Evolutionary conservation across 768 basidiomycete species (phyloP).

Genomic region (Amanita rubescens): DNA sequence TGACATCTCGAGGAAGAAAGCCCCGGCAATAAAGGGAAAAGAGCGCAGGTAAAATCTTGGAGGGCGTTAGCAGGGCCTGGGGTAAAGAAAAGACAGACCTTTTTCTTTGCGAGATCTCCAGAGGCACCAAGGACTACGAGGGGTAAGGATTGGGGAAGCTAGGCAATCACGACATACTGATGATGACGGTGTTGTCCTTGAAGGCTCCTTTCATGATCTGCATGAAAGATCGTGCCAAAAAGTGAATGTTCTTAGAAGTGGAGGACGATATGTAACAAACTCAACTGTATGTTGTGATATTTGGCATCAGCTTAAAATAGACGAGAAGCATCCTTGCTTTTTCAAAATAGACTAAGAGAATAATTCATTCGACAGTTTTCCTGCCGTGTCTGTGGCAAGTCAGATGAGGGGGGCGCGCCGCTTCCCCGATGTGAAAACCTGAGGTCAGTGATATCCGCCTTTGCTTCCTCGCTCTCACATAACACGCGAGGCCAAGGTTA

Average conservation of each 20-base stretch:
- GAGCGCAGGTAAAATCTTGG: slow-evolving; percentile 89
- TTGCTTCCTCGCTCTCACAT: too few relatives aligned
- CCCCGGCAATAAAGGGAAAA: slow-evolving; percentile 80
- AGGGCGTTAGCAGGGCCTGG: slow-evolving; percentile 6
- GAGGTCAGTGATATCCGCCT: too few relatives aligned
- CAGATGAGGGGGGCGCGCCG: too few relatives aligned
- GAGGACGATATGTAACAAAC: too few relatives aligned
- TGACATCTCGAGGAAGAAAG: slow-evolving; percentile 75
- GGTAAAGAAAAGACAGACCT: slow-evolving; percentile 37
- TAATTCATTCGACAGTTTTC: too few relatives aligned
- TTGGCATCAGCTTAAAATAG: too few relatives aligned
- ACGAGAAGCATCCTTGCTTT: too few relatives aligned
- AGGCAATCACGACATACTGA: slow-evolving; percentile 48
- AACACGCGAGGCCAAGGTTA: too few relatives aligned
- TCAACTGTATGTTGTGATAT: too few relatives aligned
- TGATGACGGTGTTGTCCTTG: slow-evolving; percentile 83
- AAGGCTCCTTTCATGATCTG: slow-evolving; percentile 62
- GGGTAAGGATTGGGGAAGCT: slow-evolving; percentile 8
- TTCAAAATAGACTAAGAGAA: too few relatives aligned
- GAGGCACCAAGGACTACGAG: slow-evolving; percentile 84
- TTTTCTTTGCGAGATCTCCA: slow-evolving; percentile 98
- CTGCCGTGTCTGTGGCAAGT: too few relatives aligned
- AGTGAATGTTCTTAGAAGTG: slow-evolving; percentile 49
- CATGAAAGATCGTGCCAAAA: slow-evolving; percentile 85
- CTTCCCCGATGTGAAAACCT: too few relatives aligned